Percentiles rank a stretch among this genome's conserved stretches.
Conservation (phyloP, 805 yeast genomes). For the Schwanniomyces sp. region DNA sequence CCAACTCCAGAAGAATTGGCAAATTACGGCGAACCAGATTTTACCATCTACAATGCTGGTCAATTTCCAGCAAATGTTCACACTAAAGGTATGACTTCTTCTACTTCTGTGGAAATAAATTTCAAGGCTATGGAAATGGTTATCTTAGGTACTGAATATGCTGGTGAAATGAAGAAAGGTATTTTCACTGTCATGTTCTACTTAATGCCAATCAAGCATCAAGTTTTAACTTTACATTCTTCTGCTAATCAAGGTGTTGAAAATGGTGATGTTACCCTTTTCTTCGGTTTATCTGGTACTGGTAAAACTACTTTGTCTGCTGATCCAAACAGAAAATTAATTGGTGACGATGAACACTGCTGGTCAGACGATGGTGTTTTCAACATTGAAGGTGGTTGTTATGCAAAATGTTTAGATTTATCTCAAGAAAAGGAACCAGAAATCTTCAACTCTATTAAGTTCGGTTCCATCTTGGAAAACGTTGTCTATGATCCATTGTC, state of each 20-base stretch:
- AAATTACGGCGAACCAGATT: constrained; percentile 95
- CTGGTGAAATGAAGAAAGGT: constrained; percentile 99
- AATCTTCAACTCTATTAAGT: constrained; percentile 90
- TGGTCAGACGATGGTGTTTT: constrained; percentile 98
- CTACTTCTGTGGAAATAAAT: constrained; percentile 94
- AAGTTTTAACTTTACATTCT: constrained; percentile 91
- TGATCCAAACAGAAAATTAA: constrained; percentile 88
- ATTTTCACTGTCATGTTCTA: constrained; percentile 98
- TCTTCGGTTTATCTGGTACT: constrained; percentile 96
- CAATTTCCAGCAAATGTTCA: constrained; percentile 97
- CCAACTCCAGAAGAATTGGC: constrained; percentile 89
- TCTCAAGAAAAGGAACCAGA: constrained; percentile 95
- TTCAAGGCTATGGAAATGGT: constrained; percentile 99
- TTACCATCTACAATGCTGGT: constrained; percentile 97
- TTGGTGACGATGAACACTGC: constrained; percentile 99
- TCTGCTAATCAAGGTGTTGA: constrained; percentile 88
- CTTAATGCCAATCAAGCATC: constrained; percentile 92
- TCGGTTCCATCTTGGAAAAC: constrained; percentile 93
- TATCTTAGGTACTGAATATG: constrained; percentile 96
- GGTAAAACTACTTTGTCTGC: constrained; percentile 98
- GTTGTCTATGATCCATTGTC: constrained; percentile 78
- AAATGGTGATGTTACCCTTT: constrained; percentile 85
- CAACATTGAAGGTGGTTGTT: constrained; percentile 99
- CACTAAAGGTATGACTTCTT: constrained; percentile 96
- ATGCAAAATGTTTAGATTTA: constrained; percentile 93